Base-by-base conservation (phyloP, 139 green algal genomes). In the Klebsormidium nitens region DNA sequence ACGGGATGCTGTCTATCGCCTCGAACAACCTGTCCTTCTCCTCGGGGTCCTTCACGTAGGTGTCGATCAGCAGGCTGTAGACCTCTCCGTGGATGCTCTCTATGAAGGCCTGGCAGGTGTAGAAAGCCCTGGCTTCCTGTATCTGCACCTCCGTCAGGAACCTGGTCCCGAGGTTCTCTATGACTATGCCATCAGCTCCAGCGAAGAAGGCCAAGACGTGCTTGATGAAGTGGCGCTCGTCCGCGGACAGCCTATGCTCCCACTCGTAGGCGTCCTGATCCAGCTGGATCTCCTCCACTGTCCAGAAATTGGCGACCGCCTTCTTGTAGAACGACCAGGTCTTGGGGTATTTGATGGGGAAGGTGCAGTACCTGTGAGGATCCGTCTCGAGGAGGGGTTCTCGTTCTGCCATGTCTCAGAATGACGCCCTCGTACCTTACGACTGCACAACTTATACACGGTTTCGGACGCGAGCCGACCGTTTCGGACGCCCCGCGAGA, bases 21-120 rank as follows among this genome's bases (percentile, higher is more conserved):
- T 95, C 83, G 81, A 99, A 97, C 36, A 98, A 83, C 14, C 78
- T 55, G 58, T 86, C 37, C 55, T 85, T 85, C 71, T 82, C 42
- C 52, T 46, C 32, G 1, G 64, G 35, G 75, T 99, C 92, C 69
- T 93, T 93, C 75, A 99, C 93, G 84, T 98, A 98, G 2, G 86
- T 86, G 65, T 99, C 94, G 49, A 99, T 77, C 67, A 99, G 81
- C 69, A 99, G 80, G 67, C 68, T 87, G 87, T 99, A 99, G 92
- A 96, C 98, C 85, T 99, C 94, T 84, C 79, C 89, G 82, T 99
- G 94, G 62, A 99, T 97, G 81, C 98, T 98, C 82, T 99, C 94
- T 63, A 99, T 98, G 48, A 90, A 89, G 28, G 97, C 95, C 78
- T 99, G 94, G 84, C 97, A 99, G 38, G 90, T 91, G 67, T 99